These are phyloP conservation scores for Omphalotus guepiniiformis DNA, from an alignment of 768 basidiomycete genomes.

Conservation along the genomic window DNA sequence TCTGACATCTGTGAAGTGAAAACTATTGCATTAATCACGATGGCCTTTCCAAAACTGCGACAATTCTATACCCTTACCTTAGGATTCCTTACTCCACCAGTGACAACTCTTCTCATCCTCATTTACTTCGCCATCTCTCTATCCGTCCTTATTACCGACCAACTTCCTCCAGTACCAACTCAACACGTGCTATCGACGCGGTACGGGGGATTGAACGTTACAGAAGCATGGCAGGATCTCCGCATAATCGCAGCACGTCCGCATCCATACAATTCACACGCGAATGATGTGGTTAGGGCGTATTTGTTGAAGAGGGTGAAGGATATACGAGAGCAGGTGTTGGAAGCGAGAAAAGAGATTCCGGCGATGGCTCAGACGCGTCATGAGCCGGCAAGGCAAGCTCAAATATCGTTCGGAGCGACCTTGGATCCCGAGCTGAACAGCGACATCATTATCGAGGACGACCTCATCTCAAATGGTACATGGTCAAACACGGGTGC, in stretches of 20 bases:
- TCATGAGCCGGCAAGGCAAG: too few relatives aligned
- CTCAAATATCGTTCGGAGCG: too few relatives aligned
- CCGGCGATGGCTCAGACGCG: too few relatives aligned
- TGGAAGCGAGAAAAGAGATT: not conserved
- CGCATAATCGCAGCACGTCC: conserved; percentile 64
- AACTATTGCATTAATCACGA: too few relatives aligned
- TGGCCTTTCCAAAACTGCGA: too few relatives aligned
- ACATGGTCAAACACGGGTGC: conserved; percentile 33
- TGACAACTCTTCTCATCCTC: conserved; percentile 41
- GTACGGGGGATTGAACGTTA: conserved; percentile 42
- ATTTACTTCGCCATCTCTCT: conserved; percentile 46
- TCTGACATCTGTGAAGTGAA: too few relatives aligned
- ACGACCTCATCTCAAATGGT: conserved; percentile 48
- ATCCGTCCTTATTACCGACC: conserved; percentile 45
- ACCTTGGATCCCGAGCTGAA: too few relatives aligned
- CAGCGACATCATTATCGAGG: conserved; percentile 24
- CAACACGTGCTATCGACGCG: conserved; percentile 15
- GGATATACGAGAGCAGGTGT: conserved; percentile 26
- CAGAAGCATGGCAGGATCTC: conserved; percentile 56
- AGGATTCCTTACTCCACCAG: conserved; percentile 38
- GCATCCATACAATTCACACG: conserved; percentile 75
- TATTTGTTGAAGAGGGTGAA: conserved; percentile 55
- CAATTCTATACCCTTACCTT: too few relatives aligned
- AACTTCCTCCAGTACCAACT: conserved; percentile 38
- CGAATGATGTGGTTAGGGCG: conserved; percentile 62